Base-by-base conservation (phyloP, 306 rosid species). In the Prunus salicina region DNA sequence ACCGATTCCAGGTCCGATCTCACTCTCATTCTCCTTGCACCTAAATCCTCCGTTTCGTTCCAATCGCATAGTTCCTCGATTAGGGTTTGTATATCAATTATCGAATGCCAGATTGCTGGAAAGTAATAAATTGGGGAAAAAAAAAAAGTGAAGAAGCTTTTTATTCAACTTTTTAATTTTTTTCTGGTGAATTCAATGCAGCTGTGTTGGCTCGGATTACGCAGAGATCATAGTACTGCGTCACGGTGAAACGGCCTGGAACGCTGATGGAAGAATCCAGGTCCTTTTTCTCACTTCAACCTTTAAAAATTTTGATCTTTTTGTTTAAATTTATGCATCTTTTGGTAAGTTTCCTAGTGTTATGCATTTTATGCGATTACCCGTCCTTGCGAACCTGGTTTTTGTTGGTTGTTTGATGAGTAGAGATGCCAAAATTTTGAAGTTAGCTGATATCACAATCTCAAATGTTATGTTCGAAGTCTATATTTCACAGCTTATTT, bases 221-320 rank as follows among this genome's bases (percentile, higher is more conserved):
- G 89, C 95, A 8, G 98, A 95, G 84, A 90, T 95, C 72, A 57
- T 90, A 50, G 95, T 90, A 6, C 84, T 95, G 9, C 96, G 97
- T 69, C 98, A 95, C 46, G 98, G 98, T 50, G 92, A 95, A 87
- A 95, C 98, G 30, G 87, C 82, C 32, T 95, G 98, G 98, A 95
- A 95, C 78, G 88, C 83, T 62, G 87, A 86, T 60, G 84, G 89
- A 57, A 89, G 89, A 83, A 80, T 90, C 74, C 98, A 95, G 96
- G 98, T 94, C 41, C 18, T 64, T 82, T 73, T 12, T 14, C 63
- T 80, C 20, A 3, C 66, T 73, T 65, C 47, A 78, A 72, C 32
- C 61, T 47, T 38, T 38, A 7, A 38, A 38, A 38, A 6, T 10
- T 4, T 0, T 3, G 50, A 68, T 28, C 16, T 49, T 50, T 34